A percentile compares a stretch with the other conserved stretches of the same genome.
Conservation (phyloP, 2,329 filamentous ascomycete genomes). For the Byssoonygena ceratinophila region DNA sequence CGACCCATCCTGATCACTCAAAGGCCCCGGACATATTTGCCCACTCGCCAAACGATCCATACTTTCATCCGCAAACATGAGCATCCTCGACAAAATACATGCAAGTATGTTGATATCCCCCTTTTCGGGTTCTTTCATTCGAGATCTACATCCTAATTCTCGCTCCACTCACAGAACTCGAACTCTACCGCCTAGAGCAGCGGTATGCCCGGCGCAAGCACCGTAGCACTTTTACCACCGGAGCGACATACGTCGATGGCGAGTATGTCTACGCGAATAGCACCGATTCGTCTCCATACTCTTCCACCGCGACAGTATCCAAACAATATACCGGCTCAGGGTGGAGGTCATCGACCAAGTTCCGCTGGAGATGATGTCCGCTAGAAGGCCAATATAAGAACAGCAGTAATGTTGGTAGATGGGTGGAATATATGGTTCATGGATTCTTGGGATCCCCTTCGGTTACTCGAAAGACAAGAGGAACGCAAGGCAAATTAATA, state of each 20-base stretch:
- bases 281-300: constrained; percentile 22
- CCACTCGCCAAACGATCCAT: no score
- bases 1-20: background rate
- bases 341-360: constrained; percentile 7
- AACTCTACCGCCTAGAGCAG: constrained; percentile 91
- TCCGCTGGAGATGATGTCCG: constrained; percentile 3
- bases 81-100: constrained; percentile 43
- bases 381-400: background rate
- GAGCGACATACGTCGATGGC: constrained; percentile 85
- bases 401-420: background rate
- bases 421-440: background rate
- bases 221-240: constrained; percentile 78
- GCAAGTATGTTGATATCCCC: constrained; percentile 34
- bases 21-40: background rate
- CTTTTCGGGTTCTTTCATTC: background rate
- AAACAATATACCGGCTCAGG: constrained; percentile 30
- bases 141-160: background rate
- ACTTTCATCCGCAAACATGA: constrained; percentile 29
- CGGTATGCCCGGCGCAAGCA: constrained; percentile 86
- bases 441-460: background rate
- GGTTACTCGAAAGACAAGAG: background rate
- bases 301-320: constrained; percentile 30
- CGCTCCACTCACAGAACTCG: constrained; percentile 48
- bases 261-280: constrained; percentile 68
- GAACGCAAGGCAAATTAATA: background rate